A percentile compares a stretch with the other conserved stretches of the same genome.
These are phyloP conservation scores for Amphichorda felina DNA, from an alignment of 2,329 filamentous ascomycete species.

Conservation along the genomic window DNA sequence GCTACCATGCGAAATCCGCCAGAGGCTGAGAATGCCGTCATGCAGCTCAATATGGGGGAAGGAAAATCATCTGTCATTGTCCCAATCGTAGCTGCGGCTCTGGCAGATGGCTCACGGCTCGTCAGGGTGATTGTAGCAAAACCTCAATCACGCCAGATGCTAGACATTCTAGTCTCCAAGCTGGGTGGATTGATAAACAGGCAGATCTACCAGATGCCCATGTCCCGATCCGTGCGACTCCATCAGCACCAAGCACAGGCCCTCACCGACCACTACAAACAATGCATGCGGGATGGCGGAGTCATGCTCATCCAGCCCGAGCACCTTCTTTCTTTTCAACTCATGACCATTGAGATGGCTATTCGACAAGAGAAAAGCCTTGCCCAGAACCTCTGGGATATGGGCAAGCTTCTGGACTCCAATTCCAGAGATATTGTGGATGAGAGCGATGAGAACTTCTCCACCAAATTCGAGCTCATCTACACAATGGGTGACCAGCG, in stretches of 20 bases:
- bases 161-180: conserved; percentile 39
- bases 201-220: conserved; percentile 3
- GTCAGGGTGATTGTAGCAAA: conserved; percentile 44
- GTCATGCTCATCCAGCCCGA: conserved; percentile 51
- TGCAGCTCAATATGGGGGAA: conserved; percentile 59
- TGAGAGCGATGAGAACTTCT: conserved; percentile 47
- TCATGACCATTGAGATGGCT: conserved; percentile 43
- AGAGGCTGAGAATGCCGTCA: conserved; percentile 41
- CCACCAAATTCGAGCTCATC: conserved; percentile 41
- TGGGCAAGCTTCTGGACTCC: conserved; percentile 10
- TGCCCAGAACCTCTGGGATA: conserved; percentile 35
- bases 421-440: conserved; percentile 49
- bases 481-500: conserved; percentile 40
- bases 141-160: conserved; percentile 43
- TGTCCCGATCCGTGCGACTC: not conserved
- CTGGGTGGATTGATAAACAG: conserved; percentile 4
- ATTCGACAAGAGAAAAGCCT: conserved; percentile 13
- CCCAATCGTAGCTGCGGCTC: conserved; percentile 32
- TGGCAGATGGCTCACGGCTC: conserved; percentile 33
- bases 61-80: conserved; percentile 39
- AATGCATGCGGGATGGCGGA: conserved; percentile 29
- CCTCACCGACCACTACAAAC: conserved; percentile 14
- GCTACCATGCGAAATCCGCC: conserved; percentile 42
- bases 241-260: not conserved
- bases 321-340: conserved; percentile 51